Base-by-base conservation (phyloP, 805 yeast species). In the Metschnikowia cerradonensis region DNA sequence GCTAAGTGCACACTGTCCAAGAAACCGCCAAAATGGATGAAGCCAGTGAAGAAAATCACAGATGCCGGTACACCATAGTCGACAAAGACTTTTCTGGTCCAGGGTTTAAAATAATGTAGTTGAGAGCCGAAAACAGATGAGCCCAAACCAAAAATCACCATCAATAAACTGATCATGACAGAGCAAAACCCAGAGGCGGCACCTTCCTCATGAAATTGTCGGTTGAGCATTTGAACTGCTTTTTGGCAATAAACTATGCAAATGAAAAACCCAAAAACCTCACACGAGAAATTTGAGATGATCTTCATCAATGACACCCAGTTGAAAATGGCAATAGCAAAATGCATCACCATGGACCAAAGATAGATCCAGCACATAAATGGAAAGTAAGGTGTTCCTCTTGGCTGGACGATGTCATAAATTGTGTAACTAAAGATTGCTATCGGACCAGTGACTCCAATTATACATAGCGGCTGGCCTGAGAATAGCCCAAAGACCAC, bases 391-490 rank as follows among this genome's bases (percentile, higher is more conserved):
- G 78, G 76, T 0, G 78, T 71, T 7, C 76, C 77, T 52, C 77
- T 63, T 0, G 88, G 84, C 20, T 64, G 68, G 35, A 88, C 77
- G 45, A 88, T 76, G 52, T 85, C 86, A 63, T 84, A 88, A 0
- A 94, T 91, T 0, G 98, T 94, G 61, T 90, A 90, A 62, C 88
- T 88, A 76, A 94, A 92, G 53, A 92, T 91, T 1, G 96, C 72
- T 14, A 94, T 85, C 0, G 99, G 99, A 0, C 98, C 99, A 0
- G 98, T 94, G 4, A 92, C 97, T 3, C 99, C 99, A 7, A 94
- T 98, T 23, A 92, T 88, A 60, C 96, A 88, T 26, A 94, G 68
- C 0, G 99, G 99, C 60, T 91, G 96, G 0, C 97, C 98, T 0
- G 87, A 77, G 50, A 91, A 73, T 5, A 88, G 58, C 0, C 98